A percentile compares a stretch with the other conserved stretches of the same genome.
phyloP scores from a whole-genome alignment of 2,329 filamentous ascomycete genomes.

The Pseudogymnoascus pannorum region DNA sequence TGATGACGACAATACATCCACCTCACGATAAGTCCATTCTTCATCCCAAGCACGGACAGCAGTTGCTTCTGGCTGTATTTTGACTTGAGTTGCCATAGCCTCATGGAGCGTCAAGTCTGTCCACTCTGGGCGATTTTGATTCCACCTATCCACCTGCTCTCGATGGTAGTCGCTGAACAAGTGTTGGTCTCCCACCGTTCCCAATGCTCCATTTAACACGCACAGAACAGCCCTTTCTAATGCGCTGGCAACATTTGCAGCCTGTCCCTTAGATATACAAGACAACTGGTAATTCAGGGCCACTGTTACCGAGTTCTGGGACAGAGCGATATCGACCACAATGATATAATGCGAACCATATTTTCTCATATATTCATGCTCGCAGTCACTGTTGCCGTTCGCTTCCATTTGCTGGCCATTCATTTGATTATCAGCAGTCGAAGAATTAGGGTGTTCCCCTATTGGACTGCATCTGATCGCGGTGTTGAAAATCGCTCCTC shows the following conservation, averaged over 20 bases:
- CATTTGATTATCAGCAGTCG: background rate
- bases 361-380: background rate
- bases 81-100: conserved; percentile 12
- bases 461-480: background rate
- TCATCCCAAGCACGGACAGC: conserved; percentile 19
- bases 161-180: background rate
- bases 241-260: conserved; percentile 2
- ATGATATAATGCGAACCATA: conserved; percentile 7
- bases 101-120: conserved; percentile 8
- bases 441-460: background rate
- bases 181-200: background rate
- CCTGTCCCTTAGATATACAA: background rate
- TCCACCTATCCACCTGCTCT: background rate
- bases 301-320: background rate
- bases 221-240: background rate
- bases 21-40: conserved; percentile 15
- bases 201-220: background rate
- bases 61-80: conserved; percentile 9
- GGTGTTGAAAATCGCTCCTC: background rate
- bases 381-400: background rate
- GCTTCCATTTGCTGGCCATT: background rate
- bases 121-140: conserved; percentile 10
- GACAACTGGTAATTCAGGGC: background rate
- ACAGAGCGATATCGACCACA: background rate
- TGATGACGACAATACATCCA: conserved; percentile 13